phyloP scores from a whole-genome alignment of 352 stramenopile species.

The Phytophthora idaei region DNA sequence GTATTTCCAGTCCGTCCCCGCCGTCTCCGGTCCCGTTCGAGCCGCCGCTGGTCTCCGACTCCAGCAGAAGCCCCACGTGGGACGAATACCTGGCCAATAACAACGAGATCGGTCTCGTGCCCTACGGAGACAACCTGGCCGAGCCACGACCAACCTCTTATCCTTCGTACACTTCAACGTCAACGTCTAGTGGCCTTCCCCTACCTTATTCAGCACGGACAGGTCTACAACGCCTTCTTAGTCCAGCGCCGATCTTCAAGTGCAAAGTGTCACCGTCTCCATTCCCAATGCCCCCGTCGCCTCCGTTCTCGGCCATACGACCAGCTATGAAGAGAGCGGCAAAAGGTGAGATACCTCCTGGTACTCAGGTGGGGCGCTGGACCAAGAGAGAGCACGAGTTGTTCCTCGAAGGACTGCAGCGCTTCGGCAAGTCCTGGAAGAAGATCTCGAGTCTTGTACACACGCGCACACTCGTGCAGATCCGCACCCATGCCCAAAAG shows the following conservation, averaged over 20 bases:
- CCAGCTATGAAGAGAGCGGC: slow-evolving; percentile 3
- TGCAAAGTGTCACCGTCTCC: slow-evolving; percentile 1
- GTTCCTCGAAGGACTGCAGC: slow-evolving; percentile 86
- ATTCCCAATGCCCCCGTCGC: background rate
- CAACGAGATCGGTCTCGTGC: slow-evolving; percentile 16
- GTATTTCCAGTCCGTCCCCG: slow-evolving; percentile 1
- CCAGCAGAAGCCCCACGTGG: slow-evolving; percentile 20
- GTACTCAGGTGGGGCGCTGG: slow-evolving; percentile 79
- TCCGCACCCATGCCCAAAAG: slow-evolving; percentile 97
- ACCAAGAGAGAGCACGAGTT: slow-evolving; percentile 90
- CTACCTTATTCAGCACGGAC: slow-evolving; percentile 10
- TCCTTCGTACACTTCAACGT: slow-evolving; percentile 14
- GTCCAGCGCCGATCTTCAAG: slow-evolving; percentile 17
- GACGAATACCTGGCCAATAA: slow-evolving; percentile 30
- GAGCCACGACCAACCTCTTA: slow-evolving; percentile 4
- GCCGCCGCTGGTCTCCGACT: background rate
- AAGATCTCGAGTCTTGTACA: slow-evolving; percentile 86
- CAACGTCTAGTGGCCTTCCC: slow-evolving; percentile 11
- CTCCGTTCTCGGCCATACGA: slow-evolving; percentile 5
- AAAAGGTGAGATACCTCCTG: background rate
- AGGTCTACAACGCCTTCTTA: slow-evolving; percentile 15
- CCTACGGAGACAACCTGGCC: background rate
- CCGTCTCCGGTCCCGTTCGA: slow-evolving; percentile 21
- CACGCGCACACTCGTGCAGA: slow-evolving; percentile 92
- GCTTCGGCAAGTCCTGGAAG: slow-evolving; percentile 93